Percentiles rank a stretch among this genome's conserved stretches.
These are phyloP conservation scores for Annona cherimola DNA, from an alignment of 164 flowering plant genomes.

Conservation along the genomic window DNA sequence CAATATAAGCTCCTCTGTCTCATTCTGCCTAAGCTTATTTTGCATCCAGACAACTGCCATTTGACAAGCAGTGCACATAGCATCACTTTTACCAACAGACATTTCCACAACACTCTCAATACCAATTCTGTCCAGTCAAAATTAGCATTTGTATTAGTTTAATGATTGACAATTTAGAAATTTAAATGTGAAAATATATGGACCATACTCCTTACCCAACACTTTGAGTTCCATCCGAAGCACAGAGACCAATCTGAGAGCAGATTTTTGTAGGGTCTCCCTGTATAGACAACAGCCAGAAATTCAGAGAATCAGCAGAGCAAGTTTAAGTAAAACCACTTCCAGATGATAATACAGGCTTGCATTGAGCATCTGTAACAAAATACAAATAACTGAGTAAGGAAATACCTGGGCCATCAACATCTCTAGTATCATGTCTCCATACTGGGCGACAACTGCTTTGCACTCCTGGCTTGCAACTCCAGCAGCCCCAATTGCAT, in stretches of 20 bases:
- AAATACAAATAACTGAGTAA: neutral
- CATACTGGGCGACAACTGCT: slow-evolving; percentile 72
- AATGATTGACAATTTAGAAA: neutral
- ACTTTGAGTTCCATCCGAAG: slow-evolving; percentile 66
- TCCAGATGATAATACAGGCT: neutral
- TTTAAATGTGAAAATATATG: neutral
- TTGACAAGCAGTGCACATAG: slow-evolving; percentile 71
- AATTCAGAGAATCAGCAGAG: neutral
- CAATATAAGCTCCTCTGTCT: slow-evolving; percentile 54
- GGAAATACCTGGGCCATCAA: slow-evolving; percentile 50
- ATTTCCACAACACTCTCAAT: slow-evolving; percentile 68
- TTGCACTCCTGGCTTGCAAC: slow-evolving; percentile 87
- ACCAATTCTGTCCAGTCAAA: slow-evolving; percentile 39
- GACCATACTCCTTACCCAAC: slow-evolving; percentile 45
- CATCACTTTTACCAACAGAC: slow-evolving; percentile 37
- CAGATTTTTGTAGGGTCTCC: slow-evolving; percentile 61
- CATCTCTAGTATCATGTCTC: slow-evolving; percentile 56
- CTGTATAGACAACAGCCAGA: slow-evolving; percentile 24
- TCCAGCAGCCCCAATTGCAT: slow-evolving; percentile 87
- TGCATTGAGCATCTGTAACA: neutral
- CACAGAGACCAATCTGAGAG: slow-evolving; percentile 72
- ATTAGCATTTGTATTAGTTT: neutral
- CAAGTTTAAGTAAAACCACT: neutral
- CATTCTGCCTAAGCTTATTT: slow-evolving; percentile 53
- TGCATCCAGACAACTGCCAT: slow-evolving; percentile 90